Base-by-base conservation (phyloP, 345 rosid species). In the Heritiera littoralis region DNA sequence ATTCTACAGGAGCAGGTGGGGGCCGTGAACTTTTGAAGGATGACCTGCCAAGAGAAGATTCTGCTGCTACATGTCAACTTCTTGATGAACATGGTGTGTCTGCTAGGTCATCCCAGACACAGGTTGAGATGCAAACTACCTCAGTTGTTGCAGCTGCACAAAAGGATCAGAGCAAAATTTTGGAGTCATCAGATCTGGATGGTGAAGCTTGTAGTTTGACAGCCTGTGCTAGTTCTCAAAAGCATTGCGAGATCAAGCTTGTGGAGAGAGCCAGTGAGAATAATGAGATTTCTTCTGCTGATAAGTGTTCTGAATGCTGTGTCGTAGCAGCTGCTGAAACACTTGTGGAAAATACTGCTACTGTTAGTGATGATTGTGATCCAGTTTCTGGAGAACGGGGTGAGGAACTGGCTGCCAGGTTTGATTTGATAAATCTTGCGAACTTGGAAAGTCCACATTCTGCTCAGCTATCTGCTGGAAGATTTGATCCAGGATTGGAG, bases 1-100 rank as follows among this genome's bases (percentile, higher is more conserved):
- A 76, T 74, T 87, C 89, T 58, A 77, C 60, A 76, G 86, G 64
- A 61, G 77, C 81, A 35, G 76, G 68, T 79, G 73, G 80, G 80
- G 77, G 6, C 52, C 52, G 32, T 48, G 72, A 63, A 32, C 71
- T 17, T 40, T 51, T 30, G 60, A 65, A 65, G 59, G 43, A 65
- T 65, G 79, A 54, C 48, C 71, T 54, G 45, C 73, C 55, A 12
- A 76, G 79, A 80, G 87, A 81, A 64, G 82, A 80, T 77, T 80
- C 85, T 32, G 79, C 77, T 79, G 40, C 64, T 35, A 7, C 35
- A 35, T 48, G 49, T 80, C 75, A 51, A 79, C 52, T 81, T 66
- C 74, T 76, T 66, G 69, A 58, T 67, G 66, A 77, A 67, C 72
- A 51, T 69, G 13, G 75, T 55, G 71, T 59, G 60, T 81, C 78